Base-by-base conservation (phyloP, 1,139 yeast species). In the Blastobotrys elegans region DNA sequence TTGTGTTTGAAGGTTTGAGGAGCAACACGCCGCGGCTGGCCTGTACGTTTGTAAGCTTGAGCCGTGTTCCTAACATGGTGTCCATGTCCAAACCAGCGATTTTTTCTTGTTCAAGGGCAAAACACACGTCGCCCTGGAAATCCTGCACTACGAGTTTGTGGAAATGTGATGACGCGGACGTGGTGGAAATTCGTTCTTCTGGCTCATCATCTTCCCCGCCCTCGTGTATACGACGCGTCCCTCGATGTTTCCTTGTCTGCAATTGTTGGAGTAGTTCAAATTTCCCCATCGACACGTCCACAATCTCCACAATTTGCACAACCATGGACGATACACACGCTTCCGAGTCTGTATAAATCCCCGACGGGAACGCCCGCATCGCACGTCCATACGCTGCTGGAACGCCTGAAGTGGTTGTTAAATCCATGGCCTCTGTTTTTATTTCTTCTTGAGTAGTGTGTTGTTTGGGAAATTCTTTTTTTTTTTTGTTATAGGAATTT, bases 91-190 rank as follows among this genome's bases (percentile, higher is more conserved):
- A 47, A 34, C 32, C 53, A 5, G 53, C 47, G 16, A 57, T 36
- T n/a, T 43, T 42, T 31, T 53, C 50, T n/a, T 51, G 41, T 43
- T 58, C 62, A 17, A 61, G 43, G 14, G 61, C 66, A 41, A 57
- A 62, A 33, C 53, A 53, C 34, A 50, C 37, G n/a, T 49, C 49
- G 4, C 61, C 59, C 6, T 48, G 47, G 13, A 48, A 29, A 37
- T 61, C 66, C 38, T 59, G 60, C 4, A 61, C 44, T 5, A 55
- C 46, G 32, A 61, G 46, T 43, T 53, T 59, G 46, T 51, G 53
- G 5, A 53, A 47, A 2, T 47, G 48, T 10, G 44, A n/a, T 14
- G 31, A 33, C 8, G 30, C 8, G 5, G 24, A 30, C 7, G 35
- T 16, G 6, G 29, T 21, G 5, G n/a, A 14, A 21, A 27, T 26